phyloP scores from a whole-genome alignment of 106 monocot genomes.

The Dioscorea dumetorum region DNA sequence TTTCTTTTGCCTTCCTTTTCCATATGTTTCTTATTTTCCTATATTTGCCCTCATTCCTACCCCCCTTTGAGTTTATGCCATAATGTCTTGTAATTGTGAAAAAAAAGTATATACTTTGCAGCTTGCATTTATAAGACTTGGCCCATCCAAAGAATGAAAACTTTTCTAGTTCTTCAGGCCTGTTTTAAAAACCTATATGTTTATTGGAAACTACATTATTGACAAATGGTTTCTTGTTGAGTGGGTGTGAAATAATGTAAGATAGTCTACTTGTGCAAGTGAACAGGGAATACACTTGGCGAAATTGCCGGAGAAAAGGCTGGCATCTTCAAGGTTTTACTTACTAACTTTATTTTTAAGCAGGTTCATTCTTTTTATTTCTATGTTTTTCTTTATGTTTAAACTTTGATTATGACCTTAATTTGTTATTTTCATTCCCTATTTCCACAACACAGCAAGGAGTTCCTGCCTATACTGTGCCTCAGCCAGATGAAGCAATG shows the following conservation, averaged over 20 bases:
- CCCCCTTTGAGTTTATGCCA: no score
- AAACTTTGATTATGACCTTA: background rate
- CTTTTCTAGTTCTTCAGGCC: no score
- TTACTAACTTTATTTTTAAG: slow-evolving; percentile 1
- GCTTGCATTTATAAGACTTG: no score
- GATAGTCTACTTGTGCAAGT: background rate
- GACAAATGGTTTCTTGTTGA: no score
- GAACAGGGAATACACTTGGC: slow-evolving; percentile 73
- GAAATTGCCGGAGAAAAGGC: slow-evolving; percentile 98
- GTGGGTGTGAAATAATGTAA: no score
- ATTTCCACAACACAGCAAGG: slow-evolving; percentile 35
- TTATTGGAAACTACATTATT: no score
- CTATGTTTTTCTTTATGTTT: background rate
- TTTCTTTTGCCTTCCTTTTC: no score
- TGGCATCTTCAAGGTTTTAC: slow-evolving; percentile 90
- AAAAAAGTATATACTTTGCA: no score
- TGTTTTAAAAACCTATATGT: no score
- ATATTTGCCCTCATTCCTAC: background rate
- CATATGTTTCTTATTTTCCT: background rate
- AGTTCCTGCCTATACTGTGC: slow-evolving; percentile 80
- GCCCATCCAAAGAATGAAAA: no score
- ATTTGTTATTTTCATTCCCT: no score
- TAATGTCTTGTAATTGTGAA: no score
- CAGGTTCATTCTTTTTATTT: background rate
- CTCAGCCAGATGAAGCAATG: slow-evolving; percentile 96